phyloP scores from a whole-genome alignment of 2,329 filamentous ascomycete genomes.

The Claviceps pazoutovae region DNA sequence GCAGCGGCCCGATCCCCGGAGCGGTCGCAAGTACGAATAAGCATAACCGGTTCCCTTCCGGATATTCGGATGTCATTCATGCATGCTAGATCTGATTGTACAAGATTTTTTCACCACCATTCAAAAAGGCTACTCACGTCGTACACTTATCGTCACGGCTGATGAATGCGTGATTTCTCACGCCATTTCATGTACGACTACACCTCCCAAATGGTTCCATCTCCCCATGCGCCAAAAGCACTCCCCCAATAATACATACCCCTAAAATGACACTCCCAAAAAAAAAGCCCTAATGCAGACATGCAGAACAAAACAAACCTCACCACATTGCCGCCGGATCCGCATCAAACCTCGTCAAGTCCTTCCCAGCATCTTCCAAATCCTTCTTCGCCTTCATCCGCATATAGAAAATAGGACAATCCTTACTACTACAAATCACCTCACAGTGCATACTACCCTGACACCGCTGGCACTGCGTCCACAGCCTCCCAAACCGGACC shows the following conservation, averaged over 20 bases:
- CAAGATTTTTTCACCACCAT: no score
- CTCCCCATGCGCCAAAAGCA: neutral
- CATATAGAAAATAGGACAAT: constrained; percentile 79
- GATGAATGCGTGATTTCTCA: no score
- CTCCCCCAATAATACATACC: neutral
- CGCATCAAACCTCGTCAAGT: constrained; percentile 77
- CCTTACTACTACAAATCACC: constrained; percentile 65
- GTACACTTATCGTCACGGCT: no score
- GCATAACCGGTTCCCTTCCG: no score
- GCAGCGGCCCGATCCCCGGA: no score
- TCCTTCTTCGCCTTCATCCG: constrained; percentile 99
- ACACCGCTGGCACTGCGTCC: constrained; percentile 3
- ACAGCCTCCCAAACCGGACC: constrained; percentile 56
- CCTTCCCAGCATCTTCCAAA: constrained; percentile 85
- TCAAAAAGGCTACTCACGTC: no score
- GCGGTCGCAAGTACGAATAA: no score
- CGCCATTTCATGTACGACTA: no score
- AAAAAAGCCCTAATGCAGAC: neutral
- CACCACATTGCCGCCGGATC: constrained; percentile 57
- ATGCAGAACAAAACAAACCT: neutral
- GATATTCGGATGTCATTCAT: no score
- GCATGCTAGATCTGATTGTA: no score
- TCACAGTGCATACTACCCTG: constrained; percentile 80
- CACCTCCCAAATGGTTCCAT: no score
- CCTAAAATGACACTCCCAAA: neutral